Evolutionary conservation across 2,329 filamentous ascomycete species (phyloP).

Genomic region (Sporothrix curviconia): DNA sequence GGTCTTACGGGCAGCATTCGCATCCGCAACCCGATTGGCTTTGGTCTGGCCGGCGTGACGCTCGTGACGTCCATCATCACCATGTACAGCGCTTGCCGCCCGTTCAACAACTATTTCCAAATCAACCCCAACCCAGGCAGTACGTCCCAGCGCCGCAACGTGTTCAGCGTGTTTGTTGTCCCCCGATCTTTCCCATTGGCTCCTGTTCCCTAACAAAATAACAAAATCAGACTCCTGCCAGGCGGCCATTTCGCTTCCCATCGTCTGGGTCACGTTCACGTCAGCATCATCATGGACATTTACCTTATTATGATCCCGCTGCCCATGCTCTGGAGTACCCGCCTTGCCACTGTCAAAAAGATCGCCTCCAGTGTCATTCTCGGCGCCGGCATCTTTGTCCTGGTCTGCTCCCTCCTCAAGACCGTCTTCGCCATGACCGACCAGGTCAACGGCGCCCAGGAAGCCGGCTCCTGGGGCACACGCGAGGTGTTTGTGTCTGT

Average conservation of each 20-base stretch:
- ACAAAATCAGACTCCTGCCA: constrained; percentile 41
- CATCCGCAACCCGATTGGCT: constrained; percentile 14
- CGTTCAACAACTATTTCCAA: constrained; percentile 19
- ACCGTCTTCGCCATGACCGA: constrained; percentile 29
- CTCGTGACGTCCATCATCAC: constrained; percentile 4
- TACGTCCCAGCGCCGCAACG: constrained; percentile 2
- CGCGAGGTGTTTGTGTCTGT: constrained; percentile 36
- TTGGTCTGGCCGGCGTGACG: background rate
- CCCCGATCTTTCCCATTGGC: too few relatives aligned
- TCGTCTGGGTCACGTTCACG: constrained; percentile 40
- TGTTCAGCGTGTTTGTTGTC: too few relatives aligned
- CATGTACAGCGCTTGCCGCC: constrained; percentile 10
- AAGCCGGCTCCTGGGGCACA: constrained; percentile 30
- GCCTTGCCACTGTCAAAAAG: constrained; percentile 29
- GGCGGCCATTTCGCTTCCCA: constrained; percentile 27
- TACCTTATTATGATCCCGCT: constrained; percentile 50
- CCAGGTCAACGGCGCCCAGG: constrained; percentile 28
- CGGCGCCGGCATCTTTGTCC: constrained; percentile 31
- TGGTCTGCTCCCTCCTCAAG: constrained; percentile 30
- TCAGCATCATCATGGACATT: constrained; percentile 45
- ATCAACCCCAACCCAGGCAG: constrained; percentile 21
- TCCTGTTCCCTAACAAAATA: too few relatives aligned
- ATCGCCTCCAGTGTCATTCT: constrained; percentile 29
- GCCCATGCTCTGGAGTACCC: constrained; percentile 35
- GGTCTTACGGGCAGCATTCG: constrained; percentile 10